Conservation (phyloP, 2,329 filamentous ascomycete species). For the Ceratocystiopsis sp. region DNA sequence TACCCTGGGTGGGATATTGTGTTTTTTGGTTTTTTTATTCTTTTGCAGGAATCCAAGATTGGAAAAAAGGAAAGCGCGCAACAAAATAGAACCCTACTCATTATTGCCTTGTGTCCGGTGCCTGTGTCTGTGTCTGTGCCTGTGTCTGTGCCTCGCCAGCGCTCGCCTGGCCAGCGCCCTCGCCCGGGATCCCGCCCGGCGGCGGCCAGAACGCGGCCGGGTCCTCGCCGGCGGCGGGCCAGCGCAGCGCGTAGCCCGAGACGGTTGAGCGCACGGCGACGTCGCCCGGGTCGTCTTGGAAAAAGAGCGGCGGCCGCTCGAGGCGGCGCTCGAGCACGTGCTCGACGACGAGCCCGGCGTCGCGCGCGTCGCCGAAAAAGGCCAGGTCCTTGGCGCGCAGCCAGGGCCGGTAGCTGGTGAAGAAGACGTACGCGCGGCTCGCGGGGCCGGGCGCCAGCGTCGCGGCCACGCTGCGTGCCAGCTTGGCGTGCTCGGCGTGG, state of each 20-base stretch:
- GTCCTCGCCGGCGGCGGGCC: conserved; percentile 28
- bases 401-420: conserved; percentile 90
- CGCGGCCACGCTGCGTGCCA: conserved; percentile 53
- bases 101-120: too few relatives aligned
- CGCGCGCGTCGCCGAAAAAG: conserved; percentile 66
- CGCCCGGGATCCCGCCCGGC: conserved; percentile 1
- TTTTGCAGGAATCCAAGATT: too few relatives aligned
- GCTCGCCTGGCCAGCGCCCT: background rate
- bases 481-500: conserved; percentile 67
- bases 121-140: too few relatives aligned
- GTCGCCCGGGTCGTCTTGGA: conserved; percentile 77
- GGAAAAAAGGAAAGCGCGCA: too few relatives aligned
- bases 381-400: conserved; percentile 65
- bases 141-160: background rate
- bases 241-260: conserved; percentile 57
- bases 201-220: conserved; percentile 7
- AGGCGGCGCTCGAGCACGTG: conserved; percentile 68
- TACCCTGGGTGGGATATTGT: background rate
- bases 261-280: conserved; percentile 67
- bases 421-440: conserved; percentile 68
- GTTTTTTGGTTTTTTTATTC: background rate
- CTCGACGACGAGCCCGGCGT: conserved; percentile 56
- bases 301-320: conserved; percentile 66
- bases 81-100: too few relatives aligned
- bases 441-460: conserved; percentile 40